Evolutionary conservation across 2,329 filamentous ascomycete genomes (phyloP).

Genomic region (Alternaria conjuncta): DNA sequence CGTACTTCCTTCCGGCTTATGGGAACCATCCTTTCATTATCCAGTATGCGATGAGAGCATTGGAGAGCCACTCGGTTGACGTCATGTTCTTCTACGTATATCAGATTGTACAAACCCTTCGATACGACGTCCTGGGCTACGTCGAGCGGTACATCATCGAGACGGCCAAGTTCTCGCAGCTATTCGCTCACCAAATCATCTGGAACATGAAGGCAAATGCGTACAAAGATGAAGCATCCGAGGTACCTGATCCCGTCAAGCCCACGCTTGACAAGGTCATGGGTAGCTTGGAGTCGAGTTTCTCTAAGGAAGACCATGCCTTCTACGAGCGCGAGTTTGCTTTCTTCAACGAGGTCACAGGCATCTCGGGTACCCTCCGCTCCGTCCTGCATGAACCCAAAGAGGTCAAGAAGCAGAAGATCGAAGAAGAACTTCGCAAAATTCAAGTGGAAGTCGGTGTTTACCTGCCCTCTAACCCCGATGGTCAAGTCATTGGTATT

Average conservation of each 20-base stretch:
- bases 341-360: slow-evolving; percentile 98
- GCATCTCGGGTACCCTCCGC: slow-evolving; percentile 92
- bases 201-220: slow-evolving; percentile 99
- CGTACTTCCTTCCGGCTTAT: slow-evolving; percentile 90
- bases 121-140: slow-evolving; percentile 92
- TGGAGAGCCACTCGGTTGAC: slow-evolving; percentile 95
- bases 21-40: slow-evolving; percentile 90
- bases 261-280: slow-evolving; percentile 92
- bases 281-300: slow-evolving; percentile 80
- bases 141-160: slow-evolving; percentile 96
- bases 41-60: slow-evolving; percentile 93
- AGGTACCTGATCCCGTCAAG: slow-evolving; percentile 90
- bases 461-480: slow-evolving; percentile 95
- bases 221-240: slow-evolving; percentile 94
- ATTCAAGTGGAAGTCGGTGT: slow-evolving; percentile 97
- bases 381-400: slow-evolving; percentile 91
- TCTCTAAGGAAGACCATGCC: slow-evolving; percentile 75
- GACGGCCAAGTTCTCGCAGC: slow-evolving; percentile 94
- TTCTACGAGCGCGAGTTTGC: slow-evolving; percentile 96
- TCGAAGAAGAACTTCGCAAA: slow-evolving; percentile 96
- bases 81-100: slow-evolving; percentile 99
- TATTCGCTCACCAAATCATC: slow-evolving; percentile 99
- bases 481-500: slow-evolving; percentile 96
- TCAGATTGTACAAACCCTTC: slow-evolving; percentile 93
- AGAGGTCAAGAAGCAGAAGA: slow-evolving; percentile 98